Evolutionary conservation across 441 rosid genomes (phyloP).

Genomic region (Populus hybrid): DNA sequence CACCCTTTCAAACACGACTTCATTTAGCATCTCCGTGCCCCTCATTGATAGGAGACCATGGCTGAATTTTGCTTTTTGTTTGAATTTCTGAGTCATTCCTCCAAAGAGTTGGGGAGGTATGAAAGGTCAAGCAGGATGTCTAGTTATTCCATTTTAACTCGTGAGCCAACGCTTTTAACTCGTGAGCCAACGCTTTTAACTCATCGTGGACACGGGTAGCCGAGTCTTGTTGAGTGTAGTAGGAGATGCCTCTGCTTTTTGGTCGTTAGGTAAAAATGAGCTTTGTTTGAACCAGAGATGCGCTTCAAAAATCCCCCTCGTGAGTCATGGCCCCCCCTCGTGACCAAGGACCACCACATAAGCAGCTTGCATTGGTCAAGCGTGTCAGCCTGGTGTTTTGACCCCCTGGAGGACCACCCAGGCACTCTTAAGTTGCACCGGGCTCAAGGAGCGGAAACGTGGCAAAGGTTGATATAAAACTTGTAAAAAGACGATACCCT

Average conservation of each 20-base stretch:
- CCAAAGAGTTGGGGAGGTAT: neutral
- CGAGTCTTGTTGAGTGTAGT: neutral
- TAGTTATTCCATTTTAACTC: neutral
- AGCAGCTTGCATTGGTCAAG: neutral
- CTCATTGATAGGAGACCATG: neutral
- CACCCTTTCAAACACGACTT: neutral
- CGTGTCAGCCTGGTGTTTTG: neutral
- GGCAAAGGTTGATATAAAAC: neutral
- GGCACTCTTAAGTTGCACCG: neutral
- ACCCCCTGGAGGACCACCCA: conserved; percentile 9
- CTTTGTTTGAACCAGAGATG: neutral
- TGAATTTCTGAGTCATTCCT: neutral
- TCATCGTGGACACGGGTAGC: neutral
- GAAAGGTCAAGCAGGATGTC: neutral
- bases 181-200: neutral
- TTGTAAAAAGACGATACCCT: conserved; percentile 26
- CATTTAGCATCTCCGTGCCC: neutral
- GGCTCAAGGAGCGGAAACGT: neutral
- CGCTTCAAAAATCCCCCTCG: neutral
- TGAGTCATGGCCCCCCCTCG: neutral
- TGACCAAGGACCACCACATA: neutral
- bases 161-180: too few relatives aligned
- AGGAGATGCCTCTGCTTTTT: too few relatives aligned
- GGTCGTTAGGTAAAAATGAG: too few relatives aligned
- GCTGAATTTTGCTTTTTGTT: neutral